These are phyloP conservation scores for Lophiotrema nucula DNA, from an alignment of 495 filamentous ascomycete genomes.

Conservation along the genomic window DNA sequence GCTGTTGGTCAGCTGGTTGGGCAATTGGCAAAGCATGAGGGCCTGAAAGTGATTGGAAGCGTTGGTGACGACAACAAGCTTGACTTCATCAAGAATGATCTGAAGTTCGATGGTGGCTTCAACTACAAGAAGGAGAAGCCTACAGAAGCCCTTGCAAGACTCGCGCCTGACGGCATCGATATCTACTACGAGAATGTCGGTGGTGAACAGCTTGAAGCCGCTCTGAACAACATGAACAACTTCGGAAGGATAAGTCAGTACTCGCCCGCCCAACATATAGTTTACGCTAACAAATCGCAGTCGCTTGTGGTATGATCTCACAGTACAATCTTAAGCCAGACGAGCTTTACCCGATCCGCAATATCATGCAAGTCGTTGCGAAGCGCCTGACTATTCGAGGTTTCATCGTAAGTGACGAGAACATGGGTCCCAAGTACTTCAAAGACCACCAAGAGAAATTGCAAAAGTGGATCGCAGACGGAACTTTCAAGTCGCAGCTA, in stretches of 20 bases:
- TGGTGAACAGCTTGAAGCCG: constrained; percentile 79
- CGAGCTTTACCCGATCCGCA: constrained; percentile 67
- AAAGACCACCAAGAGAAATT: constrained; percentile 80
- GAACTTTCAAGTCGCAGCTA: constrained; percentile 70
- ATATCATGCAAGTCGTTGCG: constrained; percentile 55
- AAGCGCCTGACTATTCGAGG: constrained; percentile 67
- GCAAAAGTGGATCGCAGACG: constrained; percentile 80
- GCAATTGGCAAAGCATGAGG: constrained; percentile 83
- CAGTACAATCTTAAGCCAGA: constrained; percentile 66
- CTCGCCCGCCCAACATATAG: constrained; percentile 31
- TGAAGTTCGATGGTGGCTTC: constrained; percentile 54
- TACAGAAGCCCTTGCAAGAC: constrained; percentile 64
- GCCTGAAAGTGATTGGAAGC: constrained; percentile 75
- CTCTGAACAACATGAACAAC: constrained; percentile 65
- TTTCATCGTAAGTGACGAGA: constrained; percentile 68
- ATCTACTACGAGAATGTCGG: constrained; percentile 98
- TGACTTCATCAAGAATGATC: constrained; percentile 50
- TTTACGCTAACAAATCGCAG: constrained; percentile 30
- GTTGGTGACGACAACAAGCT: constrained; percentile 57
- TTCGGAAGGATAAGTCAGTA: constrained; percentile 67
- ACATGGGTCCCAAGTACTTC: constrained; percentile 68
- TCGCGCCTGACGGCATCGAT: constrained; percentile 82
- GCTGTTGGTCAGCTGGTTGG: constrained; percentile 85
- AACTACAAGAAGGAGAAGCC: constrained; percentile 70
- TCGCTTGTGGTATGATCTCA: constrained; percentile 69